A percentile compares a stretch with the other conserved stretches of the same genome.
Conservation (phyloP, 805 yeast species). For the Grigorovia humatica region DNA sequence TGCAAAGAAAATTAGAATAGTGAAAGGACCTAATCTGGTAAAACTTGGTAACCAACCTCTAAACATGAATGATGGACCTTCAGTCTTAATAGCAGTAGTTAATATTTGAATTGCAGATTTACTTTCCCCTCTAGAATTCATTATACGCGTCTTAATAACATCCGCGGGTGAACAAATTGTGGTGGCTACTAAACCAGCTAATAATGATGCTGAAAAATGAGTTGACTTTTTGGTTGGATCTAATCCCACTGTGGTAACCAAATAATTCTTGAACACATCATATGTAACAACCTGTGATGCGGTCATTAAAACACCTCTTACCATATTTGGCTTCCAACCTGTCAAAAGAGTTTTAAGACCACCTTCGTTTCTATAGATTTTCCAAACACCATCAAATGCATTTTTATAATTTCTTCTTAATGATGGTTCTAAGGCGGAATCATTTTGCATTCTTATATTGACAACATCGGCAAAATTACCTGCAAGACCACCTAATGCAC, state of each 20-base stretch:
- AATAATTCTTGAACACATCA: slow-evolving; percentile 55
- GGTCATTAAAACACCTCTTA: slow-evolving; percentile 79
- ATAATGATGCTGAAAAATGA: slow-evolving; percentile 66
- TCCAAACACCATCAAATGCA: slow-evolving; percentile 64
- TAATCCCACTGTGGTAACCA: slow-evolving; percentile 41
- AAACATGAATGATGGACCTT: slow-evolving; percentile 74
- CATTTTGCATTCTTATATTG: slow-evolving; percentile 87
- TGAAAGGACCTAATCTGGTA: slow-evolving; percentile 75
- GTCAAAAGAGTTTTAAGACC: slow-evolving; percentile 50
- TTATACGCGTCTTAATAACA: slow-evolving; percentile 78
- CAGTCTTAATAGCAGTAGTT: slow-evolving; percentile 44
- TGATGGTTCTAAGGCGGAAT: slow-evolving; percentile 52
- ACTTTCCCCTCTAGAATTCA: slow-evolving; percentile 44
- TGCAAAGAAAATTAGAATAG: slow-evolving; percentile 58
- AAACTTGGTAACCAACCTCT: slow-evolving; percentile 89
- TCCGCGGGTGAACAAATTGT: slow-evolving; percentile 91
- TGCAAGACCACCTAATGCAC: slow-evolving; percentile 72
- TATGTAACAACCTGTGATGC: slow-evolving; percentile 86
- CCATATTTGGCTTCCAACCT: slow-evolving; percentile 69
- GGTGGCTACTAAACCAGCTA: slow-evolving; percentile 83
- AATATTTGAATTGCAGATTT: slow-evolving; percentile 44
- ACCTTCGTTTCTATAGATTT: slow-evolving; percentile 55
- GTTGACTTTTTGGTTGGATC: slow-evolving; percentile 56
- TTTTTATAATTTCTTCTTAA: slow-evolving; percentile 65
- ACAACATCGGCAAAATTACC: slow-evolving; percentile 87